Base-by-base conservation (phyloP, 371 early-diverging fungal genomes). In the Lichtheimia hyalospora region DNA sequence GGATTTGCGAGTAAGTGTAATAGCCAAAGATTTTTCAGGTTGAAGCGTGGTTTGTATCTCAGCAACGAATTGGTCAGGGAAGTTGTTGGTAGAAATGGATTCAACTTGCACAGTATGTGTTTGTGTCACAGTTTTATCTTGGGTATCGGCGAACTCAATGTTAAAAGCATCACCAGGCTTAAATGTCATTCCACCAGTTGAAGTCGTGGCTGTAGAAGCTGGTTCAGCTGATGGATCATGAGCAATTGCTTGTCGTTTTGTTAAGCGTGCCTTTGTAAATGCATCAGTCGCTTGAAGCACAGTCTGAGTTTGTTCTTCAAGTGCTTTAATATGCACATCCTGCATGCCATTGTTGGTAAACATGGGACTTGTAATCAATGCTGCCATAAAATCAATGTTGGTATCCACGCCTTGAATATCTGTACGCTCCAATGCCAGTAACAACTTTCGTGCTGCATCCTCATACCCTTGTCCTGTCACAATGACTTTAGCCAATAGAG, bases 91-190 rank as follows among this genome's bases (percentile, higher is more conserved):
- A 1, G 63, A 63, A 15, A 77, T 77, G 5, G 63, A 60, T 16
- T 74, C 67, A 7, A 77, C 58, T 16, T 72, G 65, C 6, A 77
- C 54, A 0, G 75, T 68, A 42, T 74, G 73, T 0, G 63, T 49
- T 23, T 52, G 49, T 21, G 27, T 46, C 5, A 18, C 16, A 5
- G 16, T 20, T 4, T 54, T 56, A 25, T 54, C 54, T 2, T 62
- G 41, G 5, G 46, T 20, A 21, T 70, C 54, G 21, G 49, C 41
- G 10, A 74, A 6, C 25, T 70, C 61, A 10, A 77, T 61, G 49
- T 70, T 70, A 51, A 77, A 77, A 1, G 69, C 67, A 46, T 74
- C 75, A 13, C 78, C 78, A 7, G 78, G 73, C 27, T 68, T 70
- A 24, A 77, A 77, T 39, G 71, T 69, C 2, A 72, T 39, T 13